Percentiles rank a stretch among this genome's conserved stretches.
Evolutionary conservation across 2,329 filamentous ascomycete species (phyloP).

Genomic region (Paecilomyces formosus): DNA sequence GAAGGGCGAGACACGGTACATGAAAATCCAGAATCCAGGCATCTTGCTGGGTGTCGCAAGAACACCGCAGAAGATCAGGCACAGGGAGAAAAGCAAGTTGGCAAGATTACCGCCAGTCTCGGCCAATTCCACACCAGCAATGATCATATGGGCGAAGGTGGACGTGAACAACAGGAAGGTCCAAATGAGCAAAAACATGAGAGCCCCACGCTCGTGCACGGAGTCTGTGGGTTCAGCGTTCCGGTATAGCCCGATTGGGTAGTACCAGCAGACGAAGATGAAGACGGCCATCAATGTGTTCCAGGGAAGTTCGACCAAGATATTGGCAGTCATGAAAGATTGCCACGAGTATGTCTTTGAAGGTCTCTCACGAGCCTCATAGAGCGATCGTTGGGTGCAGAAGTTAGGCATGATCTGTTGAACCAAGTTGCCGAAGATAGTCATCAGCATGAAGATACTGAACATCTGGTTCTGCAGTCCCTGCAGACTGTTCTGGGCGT

Average conservation of each 20-base stretch:
- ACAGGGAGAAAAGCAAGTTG: constrained; percentile 47
- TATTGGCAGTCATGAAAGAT: constrained; percentile 63
- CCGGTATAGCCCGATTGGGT: constrained; percentile 47
- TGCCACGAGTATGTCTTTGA: constrained; percentile 67
- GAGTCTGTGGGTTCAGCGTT: not conserved
- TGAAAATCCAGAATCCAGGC: constrained; percentile 71
- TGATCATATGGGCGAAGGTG: not conserved
- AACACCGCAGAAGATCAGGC: constrained; percentile 44
- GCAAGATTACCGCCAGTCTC: constrained; percentile 54
- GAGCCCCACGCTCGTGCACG: not conserved
- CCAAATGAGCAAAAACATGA: not conserved
- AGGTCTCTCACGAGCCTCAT: constrained; percentile 59
- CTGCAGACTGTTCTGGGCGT: constrained; percentile 63
- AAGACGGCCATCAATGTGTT: constrained; percentile 55
- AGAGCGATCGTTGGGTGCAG: constrained; percentile 24
- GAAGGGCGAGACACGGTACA: constrained; percentile 61
- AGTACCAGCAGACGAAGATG: constrained; percentile 70
- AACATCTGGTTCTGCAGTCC: constrained; percentile 89
- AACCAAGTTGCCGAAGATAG: constrained; percentile 45
- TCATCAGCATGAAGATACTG: constrained; percentile 72
- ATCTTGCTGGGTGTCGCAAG: constrained; percentile 27
- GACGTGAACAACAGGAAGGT: not conserved
- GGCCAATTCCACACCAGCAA: constrained; percentile 35
- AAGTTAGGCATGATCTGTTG: not conserved
- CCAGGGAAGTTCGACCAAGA: constrained; percentile 62